Evolutionary conservation across 768 basidiomycete genomes (phyloP).

Genomic region (Naganishia antarctica): DNA sequence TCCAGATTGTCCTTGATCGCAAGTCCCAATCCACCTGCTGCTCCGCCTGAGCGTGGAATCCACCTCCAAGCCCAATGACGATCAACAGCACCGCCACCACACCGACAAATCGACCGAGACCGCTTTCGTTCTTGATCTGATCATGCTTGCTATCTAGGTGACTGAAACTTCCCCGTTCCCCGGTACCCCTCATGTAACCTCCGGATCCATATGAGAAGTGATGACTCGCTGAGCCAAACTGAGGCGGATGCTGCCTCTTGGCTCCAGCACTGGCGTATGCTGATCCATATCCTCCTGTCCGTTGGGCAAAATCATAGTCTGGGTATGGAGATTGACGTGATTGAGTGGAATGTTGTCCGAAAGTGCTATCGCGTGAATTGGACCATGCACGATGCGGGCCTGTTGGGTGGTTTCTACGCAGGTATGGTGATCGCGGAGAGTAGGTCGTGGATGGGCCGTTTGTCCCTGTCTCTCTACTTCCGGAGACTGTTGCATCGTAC

Average conservation of each 20-base stretch:
- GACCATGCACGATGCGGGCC: constrained; percentile 38
- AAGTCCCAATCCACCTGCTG: constrained; percentile 9
- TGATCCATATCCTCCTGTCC: constrained; percentile 24
- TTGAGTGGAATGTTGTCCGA: constrained; percentile 24
- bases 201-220: constrained; percentile 22
- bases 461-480: constrained; percentile 16
- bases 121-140: constrained; percentile 30
- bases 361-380: constrained; percentile 5
- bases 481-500: constrained; percentile 14
- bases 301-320: constrained; percentile 29
- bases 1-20: neutral
- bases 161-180: constrained; percentile 11
- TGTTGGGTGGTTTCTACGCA: constrained; percentile 21
- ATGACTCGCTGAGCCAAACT: constrained; percentile 27
- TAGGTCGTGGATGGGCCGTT: constrained; percentile 16
- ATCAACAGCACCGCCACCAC: constrained; percentile 40
- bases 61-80: constrained; percentile 44
- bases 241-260: constrained; percentile 20
- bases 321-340: constrained; percentile 24
- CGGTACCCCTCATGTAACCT: constrained; percentile 8
- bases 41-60: constrained; percentile 43
- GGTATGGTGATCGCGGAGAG: constrained; percentile 27
- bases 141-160: constrained; percentile 16
- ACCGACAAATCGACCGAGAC: constrained; percentile 38
- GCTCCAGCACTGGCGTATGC: constrained; percentile 28